Evolutionary conservation across 257 asterid species (phyloP), one percentile per base, ranked within the genome.

Genomic region (Eucommia ulmoides): DNA sequence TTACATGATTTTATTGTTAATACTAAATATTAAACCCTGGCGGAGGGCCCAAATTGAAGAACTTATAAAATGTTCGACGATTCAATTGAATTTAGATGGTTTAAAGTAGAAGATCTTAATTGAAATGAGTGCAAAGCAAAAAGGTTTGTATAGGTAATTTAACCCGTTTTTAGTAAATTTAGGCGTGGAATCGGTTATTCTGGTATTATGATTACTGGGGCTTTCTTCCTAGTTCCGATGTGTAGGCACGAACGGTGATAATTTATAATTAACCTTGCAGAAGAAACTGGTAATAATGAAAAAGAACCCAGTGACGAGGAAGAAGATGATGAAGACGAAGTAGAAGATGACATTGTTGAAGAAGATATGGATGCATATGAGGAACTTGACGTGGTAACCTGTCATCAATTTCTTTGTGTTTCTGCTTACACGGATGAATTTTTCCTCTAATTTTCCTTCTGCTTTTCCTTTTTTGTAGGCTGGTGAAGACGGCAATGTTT

Each of bases 301-400:
- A 16, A 15, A 2, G 91, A 76, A 52, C 60, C 57, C 25, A 70
- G 63, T 29, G 81, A 74, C 18, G 89, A 66, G 25, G 75, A 61
- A 45, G 92, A 83, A 17, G 61, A 66, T 16, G 82, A 73, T 29
- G 62, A 59, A 23, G 88, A 80, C 22, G 80, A 70, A 16, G 78
- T 69, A 51, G 94, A 75, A 50, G 82, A 75, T 55, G 88, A 81
- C 53, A 54, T 63, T 23, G 17, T 10, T 50, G 29, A 25, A 16
- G 22, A 23, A 22, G 14, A 47, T 23, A 10, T 23, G 58, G 81
- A 81, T 56, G 81, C 71, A 65, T 77, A 71, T 35, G 92, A 79
- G 59, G 69, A 48, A 17, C 62, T 63, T 17, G 81, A 81, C 63
- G 53, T 56, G 60, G 94, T 79, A 55, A 74, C 23, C 51, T 19